A percentile compares a stretch with the other conserved stretches of the same genome.
phyloP scores from a whole-genome alignment of 495 filamentous ascomycete species.

The Hyaloscypha hepaticicola region DNA sequence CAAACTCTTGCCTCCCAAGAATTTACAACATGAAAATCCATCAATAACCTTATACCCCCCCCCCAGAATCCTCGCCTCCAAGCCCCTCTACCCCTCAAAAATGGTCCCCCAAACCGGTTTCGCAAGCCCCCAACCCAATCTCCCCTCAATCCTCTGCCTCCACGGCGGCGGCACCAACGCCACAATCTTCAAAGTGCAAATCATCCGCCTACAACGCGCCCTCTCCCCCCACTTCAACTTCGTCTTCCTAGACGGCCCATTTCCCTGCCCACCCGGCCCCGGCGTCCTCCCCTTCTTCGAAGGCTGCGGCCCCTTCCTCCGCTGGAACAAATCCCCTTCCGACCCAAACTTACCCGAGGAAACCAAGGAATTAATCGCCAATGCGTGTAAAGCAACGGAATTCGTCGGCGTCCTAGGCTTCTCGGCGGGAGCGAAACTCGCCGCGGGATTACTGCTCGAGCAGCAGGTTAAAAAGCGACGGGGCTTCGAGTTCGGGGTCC shows the following conservation, averaged over 20 bases:
- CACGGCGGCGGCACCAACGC: slow-evolving; percentile 63
- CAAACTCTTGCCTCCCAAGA: background rate
- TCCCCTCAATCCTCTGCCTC: slow-evolving; percentile 53
- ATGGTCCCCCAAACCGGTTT: background rate
- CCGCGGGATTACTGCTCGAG: slow-evolving; percentile 33
- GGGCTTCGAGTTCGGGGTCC: slow-evolving; percentile 23
- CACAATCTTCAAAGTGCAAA: slow-evolving; percentile 57
- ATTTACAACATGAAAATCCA: background rate
- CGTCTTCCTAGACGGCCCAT: slow-evolving; percentile 37
- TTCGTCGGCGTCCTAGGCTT: slow-evolving; percentile 40
- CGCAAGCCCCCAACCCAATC: slow-evolving; percentile 1
- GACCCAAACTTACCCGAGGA: slow-evolving; percentile 5
- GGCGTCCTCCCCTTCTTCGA: slow-evolving; percentile 40
- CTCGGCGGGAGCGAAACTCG: slow-evolving; percentile 33
- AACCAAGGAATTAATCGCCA: slow-evolving; percentile 10
- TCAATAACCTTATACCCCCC: background rate
- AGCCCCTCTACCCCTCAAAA: background rate
- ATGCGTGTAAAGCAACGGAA: background rate
- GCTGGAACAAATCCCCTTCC: slow-evolving; percentile 24
- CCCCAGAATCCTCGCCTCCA: background rate
- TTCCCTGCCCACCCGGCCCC: slow-evolving; percentile 33
- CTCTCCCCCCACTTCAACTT: slow-evolving; percentile 32
- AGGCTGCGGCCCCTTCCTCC: slow-evolving; percentile 34
- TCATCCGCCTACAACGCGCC: slow-evolving; percentile 40
- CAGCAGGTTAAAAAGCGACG: slow-evolving; percentile 21